Evolutionary conservation across 371 early-diverging fungal species (phyloP).

Genomic region (Capillidium heterosporum): DNA sequence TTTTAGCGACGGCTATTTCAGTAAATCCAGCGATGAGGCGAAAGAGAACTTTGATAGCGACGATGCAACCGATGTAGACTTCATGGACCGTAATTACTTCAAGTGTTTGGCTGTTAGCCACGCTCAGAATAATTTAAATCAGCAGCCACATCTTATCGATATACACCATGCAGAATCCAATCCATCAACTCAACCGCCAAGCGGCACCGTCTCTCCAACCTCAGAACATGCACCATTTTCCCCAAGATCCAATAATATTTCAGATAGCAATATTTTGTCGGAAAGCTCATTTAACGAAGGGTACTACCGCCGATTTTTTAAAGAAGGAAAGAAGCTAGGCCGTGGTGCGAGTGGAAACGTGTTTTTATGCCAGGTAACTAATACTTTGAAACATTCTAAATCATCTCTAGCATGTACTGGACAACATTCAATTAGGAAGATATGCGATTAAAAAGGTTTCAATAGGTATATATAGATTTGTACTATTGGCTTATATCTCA

Average conservation of each 20-base stretch:
- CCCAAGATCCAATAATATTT: conserved; percentile 8
- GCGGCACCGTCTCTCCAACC: not conserved
- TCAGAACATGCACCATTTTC: not conserved
- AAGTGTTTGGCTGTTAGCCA: conserved; percentile 11
- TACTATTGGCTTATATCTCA: not conserved
- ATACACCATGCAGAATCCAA: not conserved
- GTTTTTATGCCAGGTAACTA: conserved; percentile 54
- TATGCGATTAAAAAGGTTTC: conserved; percentile 91
- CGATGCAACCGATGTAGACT: conserved; percentile 14
- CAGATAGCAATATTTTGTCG: conserved; percentile 7
- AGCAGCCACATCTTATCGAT: not conserved
- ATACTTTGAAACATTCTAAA: not conserved
- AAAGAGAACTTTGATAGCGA: not conserved
- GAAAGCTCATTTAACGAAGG: conserved; percentile 61
- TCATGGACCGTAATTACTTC: conserved; percentile 47
- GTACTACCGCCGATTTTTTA: conserved; percentile 88
- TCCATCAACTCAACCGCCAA: conserved; percentile 3
- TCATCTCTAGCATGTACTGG: conserved; percentile 40
- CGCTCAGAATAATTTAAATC: not conserved
- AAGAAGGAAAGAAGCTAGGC: conserved; percentile 68
- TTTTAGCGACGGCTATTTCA: too few species aligned
- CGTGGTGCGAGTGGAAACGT: conserved; percentile 82
- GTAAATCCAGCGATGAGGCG: not conserved
- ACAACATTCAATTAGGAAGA: conserved; percentile 57
- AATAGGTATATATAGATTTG: conserved; percentile 28